These are phyloP conservation scores for Theileria equi DNA, from an alignment of 169 alveolate species.

Conservation along the genomic window DNA sequence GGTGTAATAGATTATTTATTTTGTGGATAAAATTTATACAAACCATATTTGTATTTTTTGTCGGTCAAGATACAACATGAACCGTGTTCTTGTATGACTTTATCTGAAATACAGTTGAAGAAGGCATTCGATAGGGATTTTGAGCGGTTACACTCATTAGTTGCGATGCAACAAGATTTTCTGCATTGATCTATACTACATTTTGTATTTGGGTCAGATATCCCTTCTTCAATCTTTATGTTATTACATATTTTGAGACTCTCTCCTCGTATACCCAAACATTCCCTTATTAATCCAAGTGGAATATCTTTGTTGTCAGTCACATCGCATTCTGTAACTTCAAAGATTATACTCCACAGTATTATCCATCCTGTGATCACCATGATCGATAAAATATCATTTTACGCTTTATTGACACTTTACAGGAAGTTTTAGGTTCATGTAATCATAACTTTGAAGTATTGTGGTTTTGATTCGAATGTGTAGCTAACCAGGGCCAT, in stretches of 20 bases:
- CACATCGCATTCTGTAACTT: no score
- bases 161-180: conserved; percentile 4
- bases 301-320: no score
- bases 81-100: conserved; percentile 1
- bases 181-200: conserved; percentile 17
- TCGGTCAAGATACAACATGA: conserved; percentile 8
- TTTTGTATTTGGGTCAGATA: not conserved
- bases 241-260: not conserved
- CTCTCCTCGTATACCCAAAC: not conserved
- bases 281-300: not conserved
- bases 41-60: not conserved
- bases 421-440: no score
- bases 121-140: not conserved
- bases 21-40: no score
- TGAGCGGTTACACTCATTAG: conserved; percentile 6
- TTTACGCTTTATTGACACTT: no score
- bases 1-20: no score
- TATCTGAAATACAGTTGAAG: conserved; percentile 2
- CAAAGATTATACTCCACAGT: no score
- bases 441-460: no score
- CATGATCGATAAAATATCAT: no score
- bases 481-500: no score
- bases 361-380: no score
- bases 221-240: conserved; percentile 2
- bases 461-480: no score